These are phyloP conservation scores for Chytridiales sp. DNA, from an alignment of 371 early-diverging fungal genomes.

Conservation along the genomic window DNA sequence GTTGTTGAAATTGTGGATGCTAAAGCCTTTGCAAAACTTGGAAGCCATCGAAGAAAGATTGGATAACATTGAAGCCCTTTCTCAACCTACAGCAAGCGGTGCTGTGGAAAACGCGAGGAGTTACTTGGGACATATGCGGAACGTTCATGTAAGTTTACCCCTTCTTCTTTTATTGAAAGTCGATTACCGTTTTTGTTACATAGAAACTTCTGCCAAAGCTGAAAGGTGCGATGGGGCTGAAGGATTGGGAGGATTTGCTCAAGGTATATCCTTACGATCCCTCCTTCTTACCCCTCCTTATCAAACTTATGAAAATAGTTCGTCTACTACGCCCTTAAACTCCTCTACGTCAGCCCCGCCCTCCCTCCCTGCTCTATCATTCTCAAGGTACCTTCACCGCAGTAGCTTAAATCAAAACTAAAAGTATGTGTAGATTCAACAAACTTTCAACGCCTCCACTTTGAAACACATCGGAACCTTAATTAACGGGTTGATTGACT, in stretches of 20 bases:
- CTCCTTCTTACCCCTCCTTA: neutral
- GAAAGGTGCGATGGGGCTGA: slow-evolving; percentile 48
- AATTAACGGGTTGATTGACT: slow-evolving; percentile 71
- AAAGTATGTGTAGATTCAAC: slow-evolving; percentile 30
- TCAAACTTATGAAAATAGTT: slow-evolving; percentile 18
- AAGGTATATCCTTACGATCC: slow-evolving; percentile 48
- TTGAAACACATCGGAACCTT: slow-evolving; percentile 55
- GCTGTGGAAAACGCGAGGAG: slow-evolving; percentile 39
- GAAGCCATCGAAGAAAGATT: too few species aligned
- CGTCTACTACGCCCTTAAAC: slow-evolving; percentile 14
- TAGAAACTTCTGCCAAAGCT: slow-evolving; percentile 53
- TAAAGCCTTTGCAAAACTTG: too few species aligned
- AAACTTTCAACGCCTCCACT: slow-evolving; percentile 32
- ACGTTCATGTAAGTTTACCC: slow-evolving; percentile 50
- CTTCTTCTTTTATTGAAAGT: neutral
- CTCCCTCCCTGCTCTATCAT: too few species aligned
- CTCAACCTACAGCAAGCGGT: too few species aligned
- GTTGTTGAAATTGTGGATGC: too few species aligned
- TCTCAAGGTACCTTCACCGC: slow-evolving; percentile 34
- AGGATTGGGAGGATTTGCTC: slow-evolving; percentile 70
- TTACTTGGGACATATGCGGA: slow-evolving; percentile 59
- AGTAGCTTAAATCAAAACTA: neutral
- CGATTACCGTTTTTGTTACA: neutral
- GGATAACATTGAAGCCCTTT: too few species aligned
- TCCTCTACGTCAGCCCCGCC: slow-evolving; percentile 28